Conservation (phyloP, 2,329 filamentous ascomycete genomes). For the Diaporthe destruens region DNA sequence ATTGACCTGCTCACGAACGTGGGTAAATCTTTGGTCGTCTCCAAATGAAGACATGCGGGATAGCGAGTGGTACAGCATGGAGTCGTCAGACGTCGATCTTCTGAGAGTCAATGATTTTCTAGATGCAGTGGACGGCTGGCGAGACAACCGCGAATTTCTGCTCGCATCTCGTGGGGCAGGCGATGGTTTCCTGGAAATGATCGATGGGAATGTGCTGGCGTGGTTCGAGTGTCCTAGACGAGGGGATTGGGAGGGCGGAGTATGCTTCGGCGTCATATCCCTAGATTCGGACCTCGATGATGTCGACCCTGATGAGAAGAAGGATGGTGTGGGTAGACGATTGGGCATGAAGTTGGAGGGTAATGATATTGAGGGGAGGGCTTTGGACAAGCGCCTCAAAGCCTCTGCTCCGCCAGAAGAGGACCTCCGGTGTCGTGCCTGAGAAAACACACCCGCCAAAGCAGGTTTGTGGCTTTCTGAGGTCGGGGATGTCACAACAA, state of each 20-base stretch:
- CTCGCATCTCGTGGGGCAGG: conserved; percentile 37
- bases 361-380: conserved; percentile 67
- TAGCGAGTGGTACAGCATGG: conserved; percentile 79
- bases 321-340: conserved; percentile 54
- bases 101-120: conserved; percentile 58
- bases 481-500: conserved; percentile 46
- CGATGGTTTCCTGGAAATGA: conserved; percentile 24
- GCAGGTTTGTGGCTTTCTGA: conserved; percentile 51
- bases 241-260: conserved; percentile 42
- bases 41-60: conserved; percentile 87
- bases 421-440: conserved; percentile 62
- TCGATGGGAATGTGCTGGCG: conserved; percentile 34
- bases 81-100: conserved; percentile 81
- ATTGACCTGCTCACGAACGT: conserved; percentile 88
- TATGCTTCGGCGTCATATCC: conserved; percentile 44
- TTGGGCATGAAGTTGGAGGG: conserved; percentile 55
- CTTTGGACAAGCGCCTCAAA: conserved; percentile 68
- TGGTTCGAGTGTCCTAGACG: conserved; percentile 43
- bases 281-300: conserved; percentile 47
- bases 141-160: conserved; percentile 30
- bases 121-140: conserved; percentile 37
- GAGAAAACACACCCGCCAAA: conserved; percentile 62
- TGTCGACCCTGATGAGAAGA: conserved; percentile 52
- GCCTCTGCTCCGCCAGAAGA: conserved; percentile 69
- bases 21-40: conserved; percentile 83